phyloP scores from a whole-genome alignment of 148 eudicot genomes.

The Oxyria digyna region DNA sequence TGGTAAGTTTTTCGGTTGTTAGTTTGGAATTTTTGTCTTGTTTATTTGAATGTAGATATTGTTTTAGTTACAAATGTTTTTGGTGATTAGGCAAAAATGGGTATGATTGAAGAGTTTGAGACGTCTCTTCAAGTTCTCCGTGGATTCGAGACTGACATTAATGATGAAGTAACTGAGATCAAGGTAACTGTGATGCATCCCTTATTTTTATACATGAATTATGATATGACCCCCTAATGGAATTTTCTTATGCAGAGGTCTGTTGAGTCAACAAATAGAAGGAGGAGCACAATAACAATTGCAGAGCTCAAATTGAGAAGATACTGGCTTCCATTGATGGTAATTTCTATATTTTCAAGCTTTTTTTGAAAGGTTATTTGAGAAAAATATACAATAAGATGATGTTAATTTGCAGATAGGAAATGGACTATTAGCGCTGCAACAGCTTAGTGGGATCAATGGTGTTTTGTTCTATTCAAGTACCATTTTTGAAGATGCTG shows the following conservation, averaged over 20 bases:
- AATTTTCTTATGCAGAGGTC: slow-evolving; percentile 46
- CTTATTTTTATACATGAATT: background rate
- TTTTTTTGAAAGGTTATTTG: background rate
- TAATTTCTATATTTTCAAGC: no score
- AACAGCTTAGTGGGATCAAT: slow-evolving; percentile 81
- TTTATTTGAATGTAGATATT: background rate
- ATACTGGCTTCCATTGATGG: slow-evolving; percentile 97
- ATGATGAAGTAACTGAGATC: slow-evolving; percentile 78
- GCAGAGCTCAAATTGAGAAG: slow-evolving; percentile 70
- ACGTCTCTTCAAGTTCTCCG: slow-evolving; percentile 92
- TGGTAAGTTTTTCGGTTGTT: slow-evolving; percentile 37
- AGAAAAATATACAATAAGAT: background rate
- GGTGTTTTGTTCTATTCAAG: slow-evolving; percentile 89
- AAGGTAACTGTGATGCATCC: slow-evolving; percentile 36
- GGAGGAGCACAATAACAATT: slow-evolving; percentile 48
- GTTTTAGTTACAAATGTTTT: background rate
- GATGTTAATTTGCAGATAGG: slow-evolving; percentile 56
- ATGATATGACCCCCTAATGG: background rate
- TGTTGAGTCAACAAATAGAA: slow-evolving; percentile 71
- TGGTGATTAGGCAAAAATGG: slow-evolving; percentile 81
- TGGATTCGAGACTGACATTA: slow-evolving; percentile 82
- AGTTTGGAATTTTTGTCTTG: background rate
- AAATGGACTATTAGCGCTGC: slow-evolving; percentile 72
- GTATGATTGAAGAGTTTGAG: slow-evolving; percentile 84
- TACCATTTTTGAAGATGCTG: slow-evolving; percentile 74